Evolutionary conservation across 2,329 filamentous ascomycete species (phyloP), one percentile per base, ranked within the genome.

Genomic region (Colletotrichum lupini): DNA sequence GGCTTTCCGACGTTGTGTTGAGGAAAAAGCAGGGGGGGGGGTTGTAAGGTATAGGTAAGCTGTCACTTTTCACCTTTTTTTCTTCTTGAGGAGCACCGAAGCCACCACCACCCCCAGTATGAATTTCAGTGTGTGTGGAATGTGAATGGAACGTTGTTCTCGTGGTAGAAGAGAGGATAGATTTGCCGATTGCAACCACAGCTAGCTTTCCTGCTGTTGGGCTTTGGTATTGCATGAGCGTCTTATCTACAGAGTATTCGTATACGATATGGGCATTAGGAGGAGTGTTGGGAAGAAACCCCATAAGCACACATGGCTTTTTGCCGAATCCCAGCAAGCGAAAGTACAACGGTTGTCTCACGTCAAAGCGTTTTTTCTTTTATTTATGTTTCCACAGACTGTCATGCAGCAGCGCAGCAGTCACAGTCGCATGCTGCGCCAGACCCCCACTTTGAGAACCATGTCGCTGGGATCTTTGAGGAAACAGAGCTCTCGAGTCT

Each of bases 61-160:
- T 70, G 37, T 73, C 71, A 73, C 42, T 65, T 66, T 61, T 71
- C 71, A 73, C 49, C 56, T 66, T 73, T 49, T 66, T 61, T 57
- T 49, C 7, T 42, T 35, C 5, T 42, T 14, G 42, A 49, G 42
- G 35, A 37, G 66, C 67, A 19, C 55, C 35, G 58, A 58, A 42
- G 37, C 37, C 16, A 19, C 37, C 37, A 42, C 14, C 37, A 42
- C 14, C 37, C 37, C 37, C 37, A 42, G 37, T 42, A 4, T 49
- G 42, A n/a, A n/a, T 22, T 49, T 14, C 53, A 58, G 56, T 71
- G 67, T 61, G 46, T 66, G 60, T 65, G 26, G 19, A 19, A 42
- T 42, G 37, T 49, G 42, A 32, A 69, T 61, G 61, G 61, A 26
- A 65, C 67, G 42, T 19, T 65, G 67, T 58, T 46, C 65, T 60